Conservation (phyloP, 2,329 filamentous ascomycete genomes). For the Apiospora sp. region DNA sequence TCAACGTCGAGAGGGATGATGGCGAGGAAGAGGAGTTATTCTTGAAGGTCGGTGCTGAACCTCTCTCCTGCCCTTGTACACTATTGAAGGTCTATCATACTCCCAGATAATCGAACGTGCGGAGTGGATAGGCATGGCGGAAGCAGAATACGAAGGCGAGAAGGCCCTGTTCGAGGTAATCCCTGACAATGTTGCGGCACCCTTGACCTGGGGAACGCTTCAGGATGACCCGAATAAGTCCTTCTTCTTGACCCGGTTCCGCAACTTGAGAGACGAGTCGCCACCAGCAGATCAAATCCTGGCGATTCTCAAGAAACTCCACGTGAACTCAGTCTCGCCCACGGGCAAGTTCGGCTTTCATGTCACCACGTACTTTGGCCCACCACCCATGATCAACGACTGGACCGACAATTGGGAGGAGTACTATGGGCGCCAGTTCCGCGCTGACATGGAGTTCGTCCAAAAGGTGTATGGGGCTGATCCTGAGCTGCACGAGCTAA, state of each 20-base stretch:
- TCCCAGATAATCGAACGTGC: conserved; percentile 33
- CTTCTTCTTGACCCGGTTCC: background rate
- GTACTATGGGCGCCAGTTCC: conserved; percentile 33
- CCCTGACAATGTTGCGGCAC: conserved; percentile 33
- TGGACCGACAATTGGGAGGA: conserved; percentile 41
- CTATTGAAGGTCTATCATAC: background rate
- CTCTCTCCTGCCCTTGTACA: background rate
- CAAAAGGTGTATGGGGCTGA: conserved; percentile 24
- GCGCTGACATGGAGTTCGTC: conserved; percentile 27
- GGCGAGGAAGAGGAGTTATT: background rate
- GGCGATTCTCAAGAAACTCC: conserved; percentile 31
- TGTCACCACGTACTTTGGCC: conserved; percentile 36
- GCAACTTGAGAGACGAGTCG: background rate
- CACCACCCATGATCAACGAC: conserved; percentile 34
- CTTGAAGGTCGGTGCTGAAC: background rate
- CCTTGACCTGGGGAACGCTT: conserved; percentile 34
- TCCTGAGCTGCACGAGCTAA: background rate
- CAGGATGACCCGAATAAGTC: conserved; percentile 26
- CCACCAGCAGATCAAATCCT: conserved; percentile 18
- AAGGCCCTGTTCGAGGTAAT: conserved; percentile 33
- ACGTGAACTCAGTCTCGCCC: conserved; percentile 33
- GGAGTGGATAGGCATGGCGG: conserved; percentile 33
- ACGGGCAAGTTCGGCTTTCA: conserved; percentile 41
- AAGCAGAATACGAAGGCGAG: conserved; percentile 36
- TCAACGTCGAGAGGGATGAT: background rate